Conservation (phyloP, 192 early-diverging fungal species). For the Linnemannia hyalina region DNA sequence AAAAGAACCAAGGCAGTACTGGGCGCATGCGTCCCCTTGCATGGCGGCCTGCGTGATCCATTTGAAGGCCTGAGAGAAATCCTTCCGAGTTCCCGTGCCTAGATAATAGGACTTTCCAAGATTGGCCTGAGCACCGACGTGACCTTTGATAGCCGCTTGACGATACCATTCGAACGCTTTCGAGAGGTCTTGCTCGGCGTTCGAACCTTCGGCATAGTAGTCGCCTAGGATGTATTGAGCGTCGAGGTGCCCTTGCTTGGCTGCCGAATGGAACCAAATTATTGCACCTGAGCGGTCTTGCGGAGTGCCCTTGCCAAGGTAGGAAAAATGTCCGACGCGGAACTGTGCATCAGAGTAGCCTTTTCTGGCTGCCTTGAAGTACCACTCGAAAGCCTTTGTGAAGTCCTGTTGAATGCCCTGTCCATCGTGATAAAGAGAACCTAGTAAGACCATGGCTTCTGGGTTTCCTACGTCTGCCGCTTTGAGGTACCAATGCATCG, state of each 20-base stretch:
- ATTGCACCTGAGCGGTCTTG: neutral
- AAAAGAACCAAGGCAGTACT: neutral
- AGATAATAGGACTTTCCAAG: neutral
- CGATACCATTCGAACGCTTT: neutral
- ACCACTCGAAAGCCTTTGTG: conserved; percentile 64
- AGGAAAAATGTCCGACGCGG: neutral
- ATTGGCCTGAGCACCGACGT: neutral
- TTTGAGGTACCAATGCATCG: conserved; percentile 66
- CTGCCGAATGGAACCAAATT: neutral
- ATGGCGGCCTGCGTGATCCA: neutral
- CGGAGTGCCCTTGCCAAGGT: neutral
- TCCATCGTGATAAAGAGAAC: conserved; percentile 80
- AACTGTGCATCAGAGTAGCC: neutral
- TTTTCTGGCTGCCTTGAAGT: conserved; percentile 9
- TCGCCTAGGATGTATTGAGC: neutral
- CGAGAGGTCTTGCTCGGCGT: neutral
- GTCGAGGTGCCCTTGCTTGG: neutral
- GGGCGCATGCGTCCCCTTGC: neutral
- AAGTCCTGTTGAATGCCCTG: conserved; percentile 32
- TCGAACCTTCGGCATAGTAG: neutral
- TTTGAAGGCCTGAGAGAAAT: neutral
- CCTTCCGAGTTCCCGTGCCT: neutral
- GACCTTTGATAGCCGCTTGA: neutral
- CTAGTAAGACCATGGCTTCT: conserved; percentile 78
- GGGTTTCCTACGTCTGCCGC: conserved; percentile 71